Percentiles rank a stretch among this genome's conserved stretches.
Conservation (phyloP, 305 asterid genomes). For the Fraxinus sp. region DNA sequence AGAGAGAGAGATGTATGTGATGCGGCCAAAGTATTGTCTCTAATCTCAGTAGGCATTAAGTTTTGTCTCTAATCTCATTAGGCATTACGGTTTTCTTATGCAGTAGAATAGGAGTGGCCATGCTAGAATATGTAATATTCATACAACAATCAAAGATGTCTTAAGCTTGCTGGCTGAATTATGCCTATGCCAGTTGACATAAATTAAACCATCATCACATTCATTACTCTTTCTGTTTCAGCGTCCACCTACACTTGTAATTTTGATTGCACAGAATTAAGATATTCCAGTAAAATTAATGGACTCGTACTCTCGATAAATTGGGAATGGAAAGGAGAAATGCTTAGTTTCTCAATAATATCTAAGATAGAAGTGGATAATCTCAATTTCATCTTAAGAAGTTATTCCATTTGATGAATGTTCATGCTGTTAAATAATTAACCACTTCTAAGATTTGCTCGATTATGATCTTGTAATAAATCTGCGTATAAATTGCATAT, state of each 20-base stretch:
- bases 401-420: background rate
- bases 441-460: background rate
- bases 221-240: background rate
- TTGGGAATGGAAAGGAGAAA: background rate
- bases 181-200: background rate
- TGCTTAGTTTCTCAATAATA: background rate
- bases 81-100: background rate
- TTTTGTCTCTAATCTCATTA: background rate
- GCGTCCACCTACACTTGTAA: background rate
- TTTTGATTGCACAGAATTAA: background rate
- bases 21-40: background rate
- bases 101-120: background rate
- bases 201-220: background rate
- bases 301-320: background rate
- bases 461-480: conserved; percentile 15
- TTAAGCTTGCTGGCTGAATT: background rate
- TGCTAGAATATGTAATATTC: background rate
- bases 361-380: background rate
- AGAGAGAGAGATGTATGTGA: background rate
- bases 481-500: background rate
- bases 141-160: background rate
- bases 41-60: too few species aligned
- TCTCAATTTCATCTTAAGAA: background rate
- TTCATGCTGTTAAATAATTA: conserved; percentile 10
- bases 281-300: background rate